Percentiles rank a stretch among this genome's conserved stretches.
Conservation (phyloP, 495 filamentous ascomycete genomes). For the Daldinia loculata region DNA sequence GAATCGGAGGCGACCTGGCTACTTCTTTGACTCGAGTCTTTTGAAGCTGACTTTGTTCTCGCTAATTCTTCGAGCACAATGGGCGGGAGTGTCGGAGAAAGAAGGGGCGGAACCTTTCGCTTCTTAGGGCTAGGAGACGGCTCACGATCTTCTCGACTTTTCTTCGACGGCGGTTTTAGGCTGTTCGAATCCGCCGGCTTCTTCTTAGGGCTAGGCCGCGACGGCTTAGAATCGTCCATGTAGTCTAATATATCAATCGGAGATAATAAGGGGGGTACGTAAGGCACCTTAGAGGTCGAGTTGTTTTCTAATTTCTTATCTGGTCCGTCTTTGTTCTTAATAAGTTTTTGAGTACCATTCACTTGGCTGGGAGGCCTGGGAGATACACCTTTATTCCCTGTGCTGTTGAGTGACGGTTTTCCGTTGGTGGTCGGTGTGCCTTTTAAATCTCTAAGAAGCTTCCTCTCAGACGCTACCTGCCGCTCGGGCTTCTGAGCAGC, state of each 20-base stretch:
- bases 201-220: constrained; percentile 44
- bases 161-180: constrained; percentile 41
- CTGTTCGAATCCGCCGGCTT: constrained; percentile 36
- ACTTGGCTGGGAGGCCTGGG: constrained; percentile 48
- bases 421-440: constrained; percentile 49
- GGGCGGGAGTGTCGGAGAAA: constrained; percentile 59
- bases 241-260: constrained; percentile 53
- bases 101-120: constrained; percentile 53
- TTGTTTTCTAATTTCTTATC: constrained; percentile 50
- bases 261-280: constrained; percentile 52
- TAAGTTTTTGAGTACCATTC: constrained; percentile 51
- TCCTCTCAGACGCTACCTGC: constrained; percentile 39
- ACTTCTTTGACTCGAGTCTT: constrained; percentile 45
- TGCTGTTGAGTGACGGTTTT: constrained; percentile 41
- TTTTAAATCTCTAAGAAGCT: constrained; percentile 36
- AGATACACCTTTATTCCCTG: constrained; percentile 48
- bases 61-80: constrained; percentile 56
- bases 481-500: constrained; percentile 37
- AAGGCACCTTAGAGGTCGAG: constrained; percentile 36
- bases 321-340: constrained; percentile 45
- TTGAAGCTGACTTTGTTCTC: constrained; percentile 45
- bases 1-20: constrained; percentile 48
- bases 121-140: constrained; percentile 48
- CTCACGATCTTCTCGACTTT: constrained; percentile 47
- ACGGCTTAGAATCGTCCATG: constrained; percentile 38